Evolutionary conservation across 306 rosid genomes (phyloP).

Genomic region (Fagus sylvatica): DNA sequence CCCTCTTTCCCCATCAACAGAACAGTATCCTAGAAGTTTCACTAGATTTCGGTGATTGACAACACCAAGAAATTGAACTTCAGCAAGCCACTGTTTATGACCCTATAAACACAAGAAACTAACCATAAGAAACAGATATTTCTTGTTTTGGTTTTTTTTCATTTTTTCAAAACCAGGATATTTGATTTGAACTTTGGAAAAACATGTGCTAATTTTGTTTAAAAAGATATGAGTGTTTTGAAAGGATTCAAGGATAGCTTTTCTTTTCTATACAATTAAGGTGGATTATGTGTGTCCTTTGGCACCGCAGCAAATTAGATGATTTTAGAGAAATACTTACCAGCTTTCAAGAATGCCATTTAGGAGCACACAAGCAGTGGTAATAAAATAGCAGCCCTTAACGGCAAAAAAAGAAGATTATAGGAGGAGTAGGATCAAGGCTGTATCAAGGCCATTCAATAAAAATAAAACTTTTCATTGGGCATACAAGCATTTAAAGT

Average conservation of each 20-base stretch:
- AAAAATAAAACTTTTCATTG: not conserved
- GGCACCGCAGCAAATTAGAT: not conserved
- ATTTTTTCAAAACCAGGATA: not conserved
- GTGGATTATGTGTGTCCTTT: not conserved
- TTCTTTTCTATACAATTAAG: not conserved
- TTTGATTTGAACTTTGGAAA: not conserved
- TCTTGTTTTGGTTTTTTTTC: too few species aligned
- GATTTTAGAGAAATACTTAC: not conserved
- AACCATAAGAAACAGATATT: conserved; percentile 8
- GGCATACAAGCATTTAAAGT: not conserved
- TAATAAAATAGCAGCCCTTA: not conserved
- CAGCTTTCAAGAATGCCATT: not conserved
- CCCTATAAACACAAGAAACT: conserved; percentile 50
- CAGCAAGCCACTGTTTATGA: conserved; percentile 97
- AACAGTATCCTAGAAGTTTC: conserved; percentile 87
- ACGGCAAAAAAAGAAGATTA: not conserved
- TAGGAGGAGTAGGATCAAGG: not conserved
- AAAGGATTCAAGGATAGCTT: not conserved
- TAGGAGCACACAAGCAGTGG: not conserved
- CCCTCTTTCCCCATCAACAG: conserved; percentile 68
- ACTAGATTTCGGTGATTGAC: conserved; percentile 82
- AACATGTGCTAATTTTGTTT: not conserved
- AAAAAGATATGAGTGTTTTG: not conserved
- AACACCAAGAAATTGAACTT: conserved; percentile 86
- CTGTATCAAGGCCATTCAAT: not conserved